These are phyloP conservation scores for Bullera alba DNA, from an alignment of 768 basidiomycete species.

Conservation along the genomic window DNA sequence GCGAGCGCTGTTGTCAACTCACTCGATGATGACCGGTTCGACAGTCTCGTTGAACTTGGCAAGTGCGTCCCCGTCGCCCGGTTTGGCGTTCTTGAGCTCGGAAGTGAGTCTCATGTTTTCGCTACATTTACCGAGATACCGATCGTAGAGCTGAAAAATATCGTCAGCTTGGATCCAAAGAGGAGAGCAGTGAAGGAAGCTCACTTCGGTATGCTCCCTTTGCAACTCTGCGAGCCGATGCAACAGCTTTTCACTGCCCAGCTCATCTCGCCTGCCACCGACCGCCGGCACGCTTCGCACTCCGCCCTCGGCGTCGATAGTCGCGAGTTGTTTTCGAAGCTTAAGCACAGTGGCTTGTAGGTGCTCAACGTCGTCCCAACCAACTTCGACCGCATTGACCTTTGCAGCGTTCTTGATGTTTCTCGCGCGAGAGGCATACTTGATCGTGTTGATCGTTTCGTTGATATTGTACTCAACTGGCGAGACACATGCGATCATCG, in stretches of 20 bases:
- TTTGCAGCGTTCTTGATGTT: constrained; percentile 95
- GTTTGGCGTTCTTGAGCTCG: constrained; percentile 22
- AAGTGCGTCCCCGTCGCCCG: constrained; percentile 29
- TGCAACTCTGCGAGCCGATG: constrained; percentile 77
- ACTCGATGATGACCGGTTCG: constrained; percentile 70
- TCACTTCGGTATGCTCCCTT: constrained; percentile 79
- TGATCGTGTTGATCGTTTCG: constrained; percentile 73
- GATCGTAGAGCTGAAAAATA: constrained; percentile 26
- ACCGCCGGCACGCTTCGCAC: too few relatives aligned
- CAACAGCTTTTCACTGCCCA: constrained; percentile 66
- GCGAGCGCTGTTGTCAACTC: not conserved
- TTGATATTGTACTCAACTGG: constrained; percentile 90
- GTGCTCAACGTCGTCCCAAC: constrained; percentile 98
- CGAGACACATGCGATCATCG: constrained; percentile 98
- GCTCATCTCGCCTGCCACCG: constrained; percentile 49
- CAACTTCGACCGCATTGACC: constrained; percentile 88
- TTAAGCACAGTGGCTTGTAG: constrained; percentile 78
- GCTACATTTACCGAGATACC: constrained; percentile 33
- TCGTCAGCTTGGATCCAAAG: constrained; percentile 1
- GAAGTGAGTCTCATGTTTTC: constrained; percentile 37
- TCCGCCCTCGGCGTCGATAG: constrained; percentile 62
- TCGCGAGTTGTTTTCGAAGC: constrained; percentile 77
- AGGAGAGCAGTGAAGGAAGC: not conserved
- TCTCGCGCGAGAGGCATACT: constrained; percentile 92
- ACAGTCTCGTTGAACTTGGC: constrained; percentile 52